phyloP scores from a whole-genome alignment of 768 basidiomycete genomes.

The Boletus coccyginus region DNA sequence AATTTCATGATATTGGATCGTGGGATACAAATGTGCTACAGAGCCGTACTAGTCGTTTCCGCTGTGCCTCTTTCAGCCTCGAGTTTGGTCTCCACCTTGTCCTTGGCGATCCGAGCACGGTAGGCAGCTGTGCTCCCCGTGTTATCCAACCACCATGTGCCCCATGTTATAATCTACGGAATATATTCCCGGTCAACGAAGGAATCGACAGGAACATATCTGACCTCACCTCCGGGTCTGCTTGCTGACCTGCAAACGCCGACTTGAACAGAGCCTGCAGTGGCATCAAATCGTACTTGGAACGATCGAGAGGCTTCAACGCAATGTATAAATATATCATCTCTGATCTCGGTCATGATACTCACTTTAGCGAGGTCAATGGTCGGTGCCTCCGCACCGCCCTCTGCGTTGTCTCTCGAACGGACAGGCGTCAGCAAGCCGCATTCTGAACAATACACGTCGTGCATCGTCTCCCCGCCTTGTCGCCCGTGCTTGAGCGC shows the following conservation, averaged over 20 bases:
- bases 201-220: background rate
- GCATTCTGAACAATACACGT: constrained; percentile 14
- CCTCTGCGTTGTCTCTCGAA: constrained; percentile 10
- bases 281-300: constrained; percentile 9
- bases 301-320: constrained; percentile 12
- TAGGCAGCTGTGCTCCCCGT: constrained; percentile 15
- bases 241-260: background rate
- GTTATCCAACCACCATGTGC: constrained; percentile 13
- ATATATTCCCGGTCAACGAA: background rate
- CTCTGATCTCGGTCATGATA: background rate
- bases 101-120: constrained; percentile 10
- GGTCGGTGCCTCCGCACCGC: constrained; percentile 7
- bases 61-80: background rate
- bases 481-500: constrained; percentile 7
- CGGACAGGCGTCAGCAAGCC: constrained; percentile 5
- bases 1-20: too few species aligned
- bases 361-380: constrained; percentile 6
- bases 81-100: constrained; percentile 3
- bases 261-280: background rate
- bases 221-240: background rate
- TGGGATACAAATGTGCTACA: background rate
- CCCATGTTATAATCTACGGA: constrained; percentile 4
- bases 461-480: constrained; percentile 14
- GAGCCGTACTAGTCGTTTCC: background rate
- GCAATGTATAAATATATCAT: background rate